Evolutionary conservation across 805 yeast genomes (phyloP), one percentile per base, ranked within the genome.

Genomic region (Blastobotrys parvus): DNA sequence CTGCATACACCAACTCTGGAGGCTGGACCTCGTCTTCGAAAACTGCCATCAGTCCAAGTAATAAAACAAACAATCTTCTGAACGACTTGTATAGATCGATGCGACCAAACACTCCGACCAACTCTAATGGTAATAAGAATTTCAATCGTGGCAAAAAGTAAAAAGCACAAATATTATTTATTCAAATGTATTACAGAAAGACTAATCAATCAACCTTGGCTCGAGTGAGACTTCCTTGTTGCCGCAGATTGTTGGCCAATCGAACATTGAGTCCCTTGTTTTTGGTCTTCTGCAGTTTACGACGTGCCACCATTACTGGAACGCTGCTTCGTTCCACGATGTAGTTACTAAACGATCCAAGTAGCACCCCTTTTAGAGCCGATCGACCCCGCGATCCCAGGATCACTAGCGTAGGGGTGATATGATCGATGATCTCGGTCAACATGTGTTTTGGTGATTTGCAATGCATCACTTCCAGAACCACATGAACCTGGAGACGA

Each of bases 241-340:
- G 55, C 15, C 64, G 54, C 23, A 62, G 47, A 41, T 61, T 62
- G 44, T 62, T 62, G 25, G 61, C 55, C 47, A 62, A 46, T 15
- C 62, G 54, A 5, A 57, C 62, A 29, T 78, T 67, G 59, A 77
- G 73, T 25, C 72, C 72, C 60, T 75, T 74, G 52, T 80, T 70
- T 46, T 78, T 74, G 49, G 79, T 71, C 63, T 80, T 80, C 65
- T 81, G 80, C 55, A 82, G 68, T 58, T 80, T 82, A 51, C 76
- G 75, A 46, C 84, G 70, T 17, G 82, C 90, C 39, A 82, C 89
- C 90, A 82, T 82, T 18, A 82, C 89, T 0, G 90, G 89, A 2
- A 79, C 85, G 15, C 79, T 65, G 53, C 80, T 74, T 58, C 79
- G 77, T 15, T 85, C 77, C 15, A 82, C 86, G 48, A 82, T 63